phyloP scores from a whole-genome alignment of 768 basidiomycete genomes.

The Podaxis sp. region DNA sequence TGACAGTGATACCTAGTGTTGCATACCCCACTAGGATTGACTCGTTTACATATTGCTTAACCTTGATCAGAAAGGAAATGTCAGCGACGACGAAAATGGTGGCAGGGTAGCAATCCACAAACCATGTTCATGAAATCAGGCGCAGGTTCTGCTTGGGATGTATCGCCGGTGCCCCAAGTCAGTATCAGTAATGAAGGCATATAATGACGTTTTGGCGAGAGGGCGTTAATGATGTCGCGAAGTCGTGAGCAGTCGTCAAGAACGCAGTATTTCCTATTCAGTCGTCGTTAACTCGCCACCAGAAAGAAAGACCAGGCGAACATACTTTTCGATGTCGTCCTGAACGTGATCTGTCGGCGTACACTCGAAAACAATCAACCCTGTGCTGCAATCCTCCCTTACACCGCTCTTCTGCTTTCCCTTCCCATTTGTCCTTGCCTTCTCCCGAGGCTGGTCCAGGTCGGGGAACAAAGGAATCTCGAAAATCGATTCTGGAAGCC shows the following conservation, averaged over 20 bases:
- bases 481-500: slow-evolving; percentile 57
- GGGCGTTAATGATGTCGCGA: slow-evolving; percentile 52
- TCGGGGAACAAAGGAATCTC: slow-evolving; percentile 45
- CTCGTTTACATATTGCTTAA: slow-evolving; percentile 42
- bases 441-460: slow-evolving; percentile 3
- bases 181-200: slow-evolving; percentile 58
- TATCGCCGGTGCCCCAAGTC: slow-evolving; percentile 47
- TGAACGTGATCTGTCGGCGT: slow-evolving; percentile 57
- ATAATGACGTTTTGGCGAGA: slow-evolving; percentile 55
- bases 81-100: not conserved
- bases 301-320: slow-evolving; percentile 1
- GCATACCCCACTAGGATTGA: slow-evolving; percentile 35
- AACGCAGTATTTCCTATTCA: slow-evolving; percentile 58
- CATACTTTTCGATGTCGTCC: slow-evolving; percentile 67
- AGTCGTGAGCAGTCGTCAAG: slow-evolving; percentile 71
- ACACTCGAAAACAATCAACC: slow-evolving; percentile 71
- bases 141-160: slow-evolving; percentile 23
- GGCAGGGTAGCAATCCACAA: slow-evolving; percentile 11
- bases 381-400: slow-evolving; percentile 42
- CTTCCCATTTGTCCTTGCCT: not conserved
- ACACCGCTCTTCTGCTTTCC: not conserved
- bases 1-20: slow-evolving; percentile 45
- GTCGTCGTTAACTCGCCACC: slow-evolving; percentile 2
- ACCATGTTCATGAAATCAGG: slow-evolving; percentile 64
- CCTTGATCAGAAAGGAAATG: slow-evolving; percentile 26